Conservation (phyloP, 768 basidiomycete species). For the Cyclocybe cylindracea region DNA sequence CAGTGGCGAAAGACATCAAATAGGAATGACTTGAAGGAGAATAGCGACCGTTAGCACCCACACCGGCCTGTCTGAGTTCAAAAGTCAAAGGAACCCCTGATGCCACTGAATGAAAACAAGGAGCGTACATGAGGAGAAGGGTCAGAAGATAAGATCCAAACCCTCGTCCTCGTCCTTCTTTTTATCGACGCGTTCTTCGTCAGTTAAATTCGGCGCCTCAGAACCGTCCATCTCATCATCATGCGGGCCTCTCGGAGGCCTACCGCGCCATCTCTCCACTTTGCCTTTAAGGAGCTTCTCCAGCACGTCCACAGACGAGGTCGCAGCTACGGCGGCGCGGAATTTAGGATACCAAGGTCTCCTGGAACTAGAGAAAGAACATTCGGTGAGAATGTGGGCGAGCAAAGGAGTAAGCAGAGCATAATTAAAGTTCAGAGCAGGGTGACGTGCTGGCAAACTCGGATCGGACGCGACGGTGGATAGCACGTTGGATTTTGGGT, state of each 20-base stretch:
- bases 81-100: too few relatives aligned
- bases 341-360: constrained; percentile 61
- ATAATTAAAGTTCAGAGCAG: background rate
- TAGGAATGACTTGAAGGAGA: too few relatives aligned
- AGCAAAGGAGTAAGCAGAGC: background rate
- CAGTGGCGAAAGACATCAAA: too few relatives aligned
- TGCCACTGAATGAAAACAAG: background rate
- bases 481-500: background rate
- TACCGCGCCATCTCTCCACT: constrained; percentile 53
- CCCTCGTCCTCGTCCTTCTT: constrained; percentile 5
- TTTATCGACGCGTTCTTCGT: constrained; percentile 9
- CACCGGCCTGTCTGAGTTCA: too few relatives aligned
- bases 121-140: background rate
- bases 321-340: constrained; percentile 42
- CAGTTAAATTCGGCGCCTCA: constrained; percentile 11
- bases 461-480: background rate
- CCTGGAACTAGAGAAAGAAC: constrained; percentile 33
- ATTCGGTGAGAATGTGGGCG: constrained; percentile 4
- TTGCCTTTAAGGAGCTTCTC: constrained; percentile 42
- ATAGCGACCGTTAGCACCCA: too few relatives aligned
- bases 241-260: constrained; percentile 25
- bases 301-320: constrained; percentile 47
- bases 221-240: constrained; percentile 13
- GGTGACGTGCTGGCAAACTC: background rate
- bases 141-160: constrained; percentile 3